phyloP scores from a whole-genome alignment of 2,329 filamentous ascomycete genomes.

The Fusarium sp. region DNA sequence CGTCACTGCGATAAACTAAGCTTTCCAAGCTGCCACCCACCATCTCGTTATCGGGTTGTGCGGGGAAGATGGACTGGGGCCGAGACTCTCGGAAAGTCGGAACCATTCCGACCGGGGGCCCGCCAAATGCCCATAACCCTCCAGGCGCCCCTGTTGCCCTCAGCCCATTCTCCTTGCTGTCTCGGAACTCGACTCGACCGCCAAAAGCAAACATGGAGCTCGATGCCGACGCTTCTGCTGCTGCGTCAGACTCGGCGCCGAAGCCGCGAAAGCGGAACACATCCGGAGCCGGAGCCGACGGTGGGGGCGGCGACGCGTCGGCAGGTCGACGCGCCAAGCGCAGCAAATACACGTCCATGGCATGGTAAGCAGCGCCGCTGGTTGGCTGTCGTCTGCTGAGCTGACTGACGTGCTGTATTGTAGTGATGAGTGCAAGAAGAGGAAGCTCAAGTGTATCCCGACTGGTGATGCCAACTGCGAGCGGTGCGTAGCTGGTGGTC shows the following conservation, averaged over 20 bases:
- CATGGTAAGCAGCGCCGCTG: slow-evolving; percentile 50
- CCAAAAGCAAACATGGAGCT: background rate
- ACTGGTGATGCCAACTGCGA: slow-evolving; percentile 48
- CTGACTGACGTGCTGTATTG: slow-evolving; percentile 18
- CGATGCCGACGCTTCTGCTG: background rate
- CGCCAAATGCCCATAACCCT: slow-evolving; percentile 3
- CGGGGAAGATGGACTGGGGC: background rate
- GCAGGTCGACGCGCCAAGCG: slow-evolving; percentile 48
- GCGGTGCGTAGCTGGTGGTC: slow-evolving; percentile 49
- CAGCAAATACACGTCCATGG: slow-evolving; percentile 57
- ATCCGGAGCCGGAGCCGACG: slow-evolving; percentile 20
- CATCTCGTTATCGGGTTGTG: background rate
- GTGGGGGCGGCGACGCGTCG: background rate
- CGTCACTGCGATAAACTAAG: background rate
- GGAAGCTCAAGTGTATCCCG: slow-evolving; percentile 59
- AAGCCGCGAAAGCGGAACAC: slow-evolving; percentile 39
- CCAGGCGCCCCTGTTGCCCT: background rate
- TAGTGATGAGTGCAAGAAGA: slow-evolving; percentile 58
- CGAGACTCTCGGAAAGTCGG: slow-evolving; percentile 36
- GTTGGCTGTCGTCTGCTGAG: background rate
- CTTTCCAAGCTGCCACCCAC: background rate
- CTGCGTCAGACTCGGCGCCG: background rate
- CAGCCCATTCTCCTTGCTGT: background rate
- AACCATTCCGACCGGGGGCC: slow-evolving; percentile 32
- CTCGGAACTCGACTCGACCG: slow-evolving; percentile 15